Evolutionary conservation across 768 basidiomycete genomes (phyloP), one percentile per base, ranked within the genome.

Genomic region (Leccinum rimulosum): DNA sequence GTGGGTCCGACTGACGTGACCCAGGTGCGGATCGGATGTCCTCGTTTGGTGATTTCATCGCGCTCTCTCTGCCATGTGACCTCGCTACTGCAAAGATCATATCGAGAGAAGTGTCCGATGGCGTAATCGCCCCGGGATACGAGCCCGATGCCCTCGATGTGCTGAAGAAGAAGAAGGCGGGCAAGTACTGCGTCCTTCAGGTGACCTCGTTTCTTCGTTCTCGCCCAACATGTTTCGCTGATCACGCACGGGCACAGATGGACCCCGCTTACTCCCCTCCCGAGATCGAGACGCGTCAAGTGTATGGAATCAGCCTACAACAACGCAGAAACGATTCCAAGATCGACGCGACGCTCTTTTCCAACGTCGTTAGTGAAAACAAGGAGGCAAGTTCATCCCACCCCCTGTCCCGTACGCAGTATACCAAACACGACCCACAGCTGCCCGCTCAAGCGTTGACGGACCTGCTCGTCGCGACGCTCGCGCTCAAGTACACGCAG

Each of bases 31-130:
- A 99, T 73, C 87, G 97, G 55, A 99, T 99, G 97, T 98, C 96
- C 1, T 98, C 96, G 3, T 99, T 98, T 72, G 97, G 97, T 5
- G 97, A 99, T 77, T 99, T 98, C 73, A 95, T 99, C 66, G 97
- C 95, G 0, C 82, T 99, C 11, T 97, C 95, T 17, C 87, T 89
- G 28, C 85, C 88, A 19, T 97, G 95, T 76, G 97, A 99, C 71
- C 79, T 95, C 38, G 89, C 93, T 1, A 98, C 97, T 9, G 97
- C 97, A 47, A 88, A 86, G 63, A 95, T 99, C 72, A 97, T 99
- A 70, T 95, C 94, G n/a, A 85, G 97, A 17, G 97, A 99, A 71
- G 97, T 99, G 10, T 98, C 97, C 0, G 97, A 99, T 71, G 97
- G 97, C 33, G 91, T 99, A 65, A 94, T 99, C 58, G 96, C 97